Evolutionary conservation across 2,329 filamentous ascomycete species (phyloP), one percentile per base, ranked within the genome.

Genomic region (Beauveria pseudobassiana): DNA sequence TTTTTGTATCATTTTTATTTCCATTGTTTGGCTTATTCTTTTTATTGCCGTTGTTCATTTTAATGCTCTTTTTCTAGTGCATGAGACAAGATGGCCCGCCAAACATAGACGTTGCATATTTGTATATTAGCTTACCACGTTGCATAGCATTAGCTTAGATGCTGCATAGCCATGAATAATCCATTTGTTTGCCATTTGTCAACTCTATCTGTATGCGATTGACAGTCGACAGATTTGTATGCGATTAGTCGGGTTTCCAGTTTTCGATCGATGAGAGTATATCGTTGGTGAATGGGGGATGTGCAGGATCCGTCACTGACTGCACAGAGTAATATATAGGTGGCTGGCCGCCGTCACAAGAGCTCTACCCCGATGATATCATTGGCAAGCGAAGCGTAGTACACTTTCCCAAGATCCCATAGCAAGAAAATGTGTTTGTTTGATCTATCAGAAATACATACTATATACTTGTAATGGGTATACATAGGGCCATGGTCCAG

Each of bases 381-480:
- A 46, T 45, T 5, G 5, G 12, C 24, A 26, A 26, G 38, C 7
- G 3, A 6, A n/a, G 34, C 50, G 10, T 10, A 22, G 14, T 7
- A 20, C 5, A 22, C 3, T 46, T n/a, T 30, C n/a, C n/a, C 3
- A 8, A 20, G 28, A 55, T 8, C 3, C 4, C 2, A 40, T 3
- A 1, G 22, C 8, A 43, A 6, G 8, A 16, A 57, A 9, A 26
- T n/a, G 28, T 18, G 1, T 6, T n/a, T 14, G 48, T 53, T 49
- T 59, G 38, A 52, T 52, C 5, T 51, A n/a, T 43, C 22, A 59
- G 43, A 43, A 22, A 30, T 51, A 42, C 46, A 59, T 22, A 38
- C n/a, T 53, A 53, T 59, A 8, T 52, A 30, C 26, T 24, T 45
- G 30, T 34, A 52, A 59, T 59, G 48, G 57, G 46, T 46, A 52